Conservation (phyloP, 2,329 filamentous ascomycete species). For the Fusarium acutatum region DNA sequence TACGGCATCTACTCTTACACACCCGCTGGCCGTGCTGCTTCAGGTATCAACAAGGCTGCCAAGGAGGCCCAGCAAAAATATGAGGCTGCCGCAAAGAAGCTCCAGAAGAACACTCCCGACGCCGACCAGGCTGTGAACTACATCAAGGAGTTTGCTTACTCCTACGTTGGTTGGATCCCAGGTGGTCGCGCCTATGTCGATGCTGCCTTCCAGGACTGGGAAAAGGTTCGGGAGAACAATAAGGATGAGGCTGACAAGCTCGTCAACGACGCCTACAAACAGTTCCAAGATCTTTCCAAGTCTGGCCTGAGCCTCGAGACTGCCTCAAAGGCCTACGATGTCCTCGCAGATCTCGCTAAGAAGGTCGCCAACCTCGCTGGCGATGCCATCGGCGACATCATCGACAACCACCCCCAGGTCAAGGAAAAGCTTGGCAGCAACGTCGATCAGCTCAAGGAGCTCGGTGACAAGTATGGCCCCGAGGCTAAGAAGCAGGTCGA, state of each 20-base stretch:
- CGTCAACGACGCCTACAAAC: slow-evolving; percentile 71
- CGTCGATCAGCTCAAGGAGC: slow-evolving; percentile 73
- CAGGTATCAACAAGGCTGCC: slow-evolving; percentile 56
- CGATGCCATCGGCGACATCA: slow-evolving; percentile 69
- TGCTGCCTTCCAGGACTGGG: slow-evolving; percentile 73
- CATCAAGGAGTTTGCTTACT: slow-evolving; percentile 71
- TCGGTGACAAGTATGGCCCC: slow-evolving; percentile 75
- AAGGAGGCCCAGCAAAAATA: slow-evolving; percentile 69
- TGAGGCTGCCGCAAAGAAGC: slow-evolving; percentile 65
- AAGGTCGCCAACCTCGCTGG: slow-evolving; percentile 68
- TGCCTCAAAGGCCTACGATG: slow-evolving; percentile 66
- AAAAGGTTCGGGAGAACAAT: slow-evolving; percentile 73
- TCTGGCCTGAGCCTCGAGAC: slow-evolving; percentile 69
- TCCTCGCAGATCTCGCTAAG: slow-evolving; percentile 68
- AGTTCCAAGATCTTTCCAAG: slow-evolving; percentile 70
- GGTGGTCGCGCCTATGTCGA: slow-evolving; percentile 76
- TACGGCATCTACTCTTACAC: slow-evolving; percentile 56
- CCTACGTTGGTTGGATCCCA: slow-evolving; percentile 76
- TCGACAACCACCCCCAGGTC: slow-evolving; percentile 77
- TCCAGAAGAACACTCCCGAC: slow-evolving; percentile 69
- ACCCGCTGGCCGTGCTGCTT: slow-evolving; percentile 52
- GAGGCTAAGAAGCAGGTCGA: slow-evolving; percentile 81
- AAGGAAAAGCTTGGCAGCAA: slow-evolving; percentile 77
- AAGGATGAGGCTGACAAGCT: slow-evolving; percentile 75
- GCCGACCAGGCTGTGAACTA: slow-evolving; percentile 72